A percentile compares a stretch with the other conserved stretches of the same genome.
Evolutionary conservation across 257 asterid species (phyloP).

Genomic region (Fraxinus quadrangulata): DNA sequence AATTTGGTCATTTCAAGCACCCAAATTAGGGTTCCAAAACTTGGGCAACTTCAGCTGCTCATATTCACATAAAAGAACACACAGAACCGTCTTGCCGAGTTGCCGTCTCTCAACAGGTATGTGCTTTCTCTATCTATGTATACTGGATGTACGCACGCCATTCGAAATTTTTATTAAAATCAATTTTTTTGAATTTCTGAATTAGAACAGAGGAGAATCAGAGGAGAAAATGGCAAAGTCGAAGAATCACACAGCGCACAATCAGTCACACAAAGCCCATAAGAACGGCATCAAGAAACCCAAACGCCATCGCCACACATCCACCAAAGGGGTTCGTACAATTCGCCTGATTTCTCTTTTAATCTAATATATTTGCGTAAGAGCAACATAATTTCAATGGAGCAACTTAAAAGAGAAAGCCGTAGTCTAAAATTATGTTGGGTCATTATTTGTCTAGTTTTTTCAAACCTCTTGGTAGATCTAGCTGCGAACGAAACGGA

Average conservation of each 20-base stretch:
- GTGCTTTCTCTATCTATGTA: neutral
- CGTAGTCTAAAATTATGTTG: neutral
- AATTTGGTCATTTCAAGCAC: neutral
- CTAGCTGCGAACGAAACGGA: neutral
- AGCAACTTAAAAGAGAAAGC: neutral
- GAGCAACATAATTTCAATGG: neutral
- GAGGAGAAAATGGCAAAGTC: conserved; percentile 71
- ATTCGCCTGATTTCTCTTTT: neutral
- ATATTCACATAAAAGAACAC: neutral
- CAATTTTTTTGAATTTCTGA: neutral
- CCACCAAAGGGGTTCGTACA: conserved; percentile 73
- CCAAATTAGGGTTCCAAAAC: neutral
- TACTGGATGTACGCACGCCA: too few species aligned
- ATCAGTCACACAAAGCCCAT: conserved; percentile 87
- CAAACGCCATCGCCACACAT: conserved; percentile 63
- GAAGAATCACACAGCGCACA: conserved; percentile 94
- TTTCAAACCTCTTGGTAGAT: neutral
- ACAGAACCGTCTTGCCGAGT: conserved; percentile 13
- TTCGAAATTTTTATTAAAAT: neutral
- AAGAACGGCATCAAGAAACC: conserved; percentile 92
- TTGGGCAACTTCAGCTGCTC: neutral
- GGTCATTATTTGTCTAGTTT: neutral
- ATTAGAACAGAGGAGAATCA: conserved; percentile 19
- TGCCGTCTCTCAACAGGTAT: neutral
- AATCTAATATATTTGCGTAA: neutral